These are phyloP conservation scores for Saccharomyces hybrid DNA, from an alignment of 1,139 yeast species.

Conservation along the genomic window DNA sequence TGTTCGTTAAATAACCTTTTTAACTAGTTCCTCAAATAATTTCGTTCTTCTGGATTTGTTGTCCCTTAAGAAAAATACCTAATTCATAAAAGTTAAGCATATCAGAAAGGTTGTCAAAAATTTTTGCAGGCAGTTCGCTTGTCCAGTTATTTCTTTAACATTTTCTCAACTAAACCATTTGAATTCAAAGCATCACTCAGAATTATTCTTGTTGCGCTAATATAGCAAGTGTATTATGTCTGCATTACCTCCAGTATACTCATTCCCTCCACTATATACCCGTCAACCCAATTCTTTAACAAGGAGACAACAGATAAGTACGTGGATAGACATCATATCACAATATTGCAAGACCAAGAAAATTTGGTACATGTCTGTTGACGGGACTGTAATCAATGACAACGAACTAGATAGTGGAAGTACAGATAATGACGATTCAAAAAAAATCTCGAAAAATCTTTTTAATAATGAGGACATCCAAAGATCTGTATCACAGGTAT, in stretches of 20 bases:
- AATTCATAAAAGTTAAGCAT: not conserved
- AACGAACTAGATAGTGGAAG: constrained; percentile 19
- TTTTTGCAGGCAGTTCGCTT: not conserved
- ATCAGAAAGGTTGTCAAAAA: not conserved
- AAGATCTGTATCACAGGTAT: constrained; percentile 45
- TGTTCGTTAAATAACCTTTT: not conserved
- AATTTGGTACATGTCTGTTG: constrained; percentile 43
- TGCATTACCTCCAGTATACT: constrained; percentile 59
- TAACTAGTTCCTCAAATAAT: not conserved
- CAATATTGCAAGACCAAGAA: constrained; percentile 53
- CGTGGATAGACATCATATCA: constrained; percentile 52
- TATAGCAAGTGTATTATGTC: not conserved
- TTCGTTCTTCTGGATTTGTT: not conserved
- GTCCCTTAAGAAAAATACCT: not conserved
- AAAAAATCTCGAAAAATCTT: constrained; percentile 22
- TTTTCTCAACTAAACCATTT: not conserved
- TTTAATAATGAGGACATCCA: constrained; percentile 30
- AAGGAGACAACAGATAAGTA: constrained; percentile 57
- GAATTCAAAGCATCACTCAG: not conserved
- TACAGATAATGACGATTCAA: constrained; percentile 10
- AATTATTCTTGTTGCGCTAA: not conserved
- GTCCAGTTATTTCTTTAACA: not conserved
- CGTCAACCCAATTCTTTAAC: constrained; percentile 80
- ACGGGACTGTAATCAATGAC: constrained; percentile 37
- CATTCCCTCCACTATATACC: constrained; percentile 90